Percentiles rank a stretch among this genome's conserved stretches.
These are phyloP conservation scores for Puccinia hordei DNA, from an alignment of 1,284 basidiomycete species.

Conservation along the genomic window DNA sequence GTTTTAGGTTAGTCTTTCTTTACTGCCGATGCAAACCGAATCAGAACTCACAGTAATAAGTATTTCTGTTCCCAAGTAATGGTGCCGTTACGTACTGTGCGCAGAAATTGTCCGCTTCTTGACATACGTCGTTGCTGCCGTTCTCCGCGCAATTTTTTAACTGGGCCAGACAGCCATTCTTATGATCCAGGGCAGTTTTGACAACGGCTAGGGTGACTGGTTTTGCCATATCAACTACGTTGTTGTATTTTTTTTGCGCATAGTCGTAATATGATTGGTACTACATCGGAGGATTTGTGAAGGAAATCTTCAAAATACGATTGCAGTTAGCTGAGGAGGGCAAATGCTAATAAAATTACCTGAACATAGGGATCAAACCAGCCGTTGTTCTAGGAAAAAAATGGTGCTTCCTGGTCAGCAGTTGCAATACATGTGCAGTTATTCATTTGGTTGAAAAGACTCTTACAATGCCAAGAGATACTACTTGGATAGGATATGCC, in stretches of 20 bases:
- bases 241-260: constrained; percentile 37
- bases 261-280: constrained; percentile 46
- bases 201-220: constrained; percentile 7
- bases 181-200: constrained; percentile 15
- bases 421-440: not conserved
- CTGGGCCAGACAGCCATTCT: constrained; percentile 30
- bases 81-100: constrained; percentile 13
- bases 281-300: constrained; percentile 5
- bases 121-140: constrained; percentile 30
- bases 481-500: constrained; percentile 16
- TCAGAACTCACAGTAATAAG: constrained; percentile 37
- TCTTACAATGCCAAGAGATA: constrained; percentile 43
- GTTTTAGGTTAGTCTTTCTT: not conserved
- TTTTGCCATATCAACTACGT: constrained; percentile 33
- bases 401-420: not conserved
- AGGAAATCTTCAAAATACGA: not conserved
- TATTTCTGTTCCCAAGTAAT: constrained; percentile 29
- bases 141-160: constrained; percentile 35
- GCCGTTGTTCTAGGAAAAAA: constrained; percentile 47
- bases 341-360: constrained; percentile 1
- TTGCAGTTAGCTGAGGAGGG: not conserved
- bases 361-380: constrained; percentile 49
- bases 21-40: not conserved
- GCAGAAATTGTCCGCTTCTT: constrained; percentile 37
- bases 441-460: not conserved